Conservation (phyloP, 768 basidiomycete species). For the Leccinum arenicola region DNA sequence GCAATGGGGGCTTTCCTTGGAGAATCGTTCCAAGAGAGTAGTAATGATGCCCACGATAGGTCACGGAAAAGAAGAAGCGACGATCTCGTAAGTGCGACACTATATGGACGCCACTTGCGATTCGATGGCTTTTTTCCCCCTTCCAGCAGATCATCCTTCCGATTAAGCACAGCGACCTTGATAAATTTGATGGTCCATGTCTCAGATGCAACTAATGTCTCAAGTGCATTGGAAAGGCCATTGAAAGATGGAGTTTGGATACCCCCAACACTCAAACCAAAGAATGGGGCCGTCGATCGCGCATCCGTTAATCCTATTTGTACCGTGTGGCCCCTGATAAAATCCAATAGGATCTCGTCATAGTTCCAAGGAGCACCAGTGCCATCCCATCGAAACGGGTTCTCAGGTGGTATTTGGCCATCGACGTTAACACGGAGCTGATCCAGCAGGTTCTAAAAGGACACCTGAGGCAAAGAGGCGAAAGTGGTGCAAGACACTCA, state of each 20-base stretch:
- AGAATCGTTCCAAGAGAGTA: conserved; percentile 43
- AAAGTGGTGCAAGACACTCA: conserved; percentile 32
- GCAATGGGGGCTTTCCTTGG: conserved; percentile 39
- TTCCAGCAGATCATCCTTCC: conserved; percentile 78
- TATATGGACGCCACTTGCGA: conserved; percentile 88
- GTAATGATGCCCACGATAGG: conserved; percentile 47
- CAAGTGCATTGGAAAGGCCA: conserved; percentile 26
- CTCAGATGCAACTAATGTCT: conserved; percentile 29
- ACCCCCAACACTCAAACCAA: conserved; percentile 39
- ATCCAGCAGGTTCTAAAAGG: conserved; percentile 56
- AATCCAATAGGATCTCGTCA: conserved; percentile 59
- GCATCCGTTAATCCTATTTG: conserved; percentile 49
- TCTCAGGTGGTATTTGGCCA: conserved; percentile 51
- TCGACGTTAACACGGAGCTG: conserved; percentile 69
- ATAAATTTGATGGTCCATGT: conserved; percentile 61
- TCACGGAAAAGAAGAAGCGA: conserved; percentile 91
- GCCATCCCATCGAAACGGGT: conserved; percentile 69
- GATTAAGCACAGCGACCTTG: conserved; percentile 75
- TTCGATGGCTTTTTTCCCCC: conserved; percentile 72
- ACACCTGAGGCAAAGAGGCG: conserved; percentile 7
- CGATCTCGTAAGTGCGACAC: conserved; percentile 82
- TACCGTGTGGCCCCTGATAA: conserved; percentile 56
- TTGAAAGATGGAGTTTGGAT: conserved; percentile 30
- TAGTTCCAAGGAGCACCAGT: conserved; percentile 66
- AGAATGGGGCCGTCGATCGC: conserved; percentile 41